phyloP scores from a whole-genome alignment of 805 yeast species.

The Vanderwaltozyma verrucispora region DNA sequence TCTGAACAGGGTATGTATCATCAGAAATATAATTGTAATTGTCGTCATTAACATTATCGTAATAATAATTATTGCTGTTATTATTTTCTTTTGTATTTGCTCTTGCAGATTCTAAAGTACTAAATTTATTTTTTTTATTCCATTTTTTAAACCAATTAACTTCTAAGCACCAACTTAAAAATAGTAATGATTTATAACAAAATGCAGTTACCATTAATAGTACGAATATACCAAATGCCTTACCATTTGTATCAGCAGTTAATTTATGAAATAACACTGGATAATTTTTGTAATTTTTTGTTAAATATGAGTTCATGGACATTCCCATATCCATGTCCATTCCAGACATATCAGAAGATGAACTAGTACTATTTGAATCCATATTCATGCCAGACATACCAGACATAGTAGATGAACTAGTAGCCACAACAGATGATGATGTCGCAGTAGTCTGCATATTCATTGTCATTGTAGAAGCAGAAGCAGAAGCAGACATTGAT shows the following conservation, averaged over 20 bases:
- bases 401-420: conserved; percentile 4
- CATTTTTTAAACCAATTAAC: conserved; percentile 49
- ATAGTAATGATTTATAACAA: conserved; percentile 48
- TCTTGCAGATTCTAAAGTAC: conserved; percentile 1
- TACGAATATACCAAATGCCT: conserved; percentile 66
- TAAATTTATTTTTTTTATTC: conserved; percentile 13
- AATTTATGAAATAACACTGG: conserved; percentile 55
- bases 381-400: conserved; percentile 1
- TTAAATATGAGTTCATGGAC: conserved; percentile 49
- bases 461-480: conserved; percentile 1
- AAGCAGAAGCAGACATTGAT: conserved; percentile 1
- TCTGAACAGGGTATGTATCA: conserved; percentile 7
- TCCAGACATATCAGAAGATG: conserved; percentile 5
- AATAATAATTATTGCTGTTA: no score
- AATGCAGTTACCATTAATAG: conserved; percentile 50
- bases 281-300: conserved; percentile 38
- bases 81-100: conserved; percentile 4
- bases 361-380: conserved; percentile 3
- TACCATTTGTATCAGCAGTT: conserved; percentile 42
- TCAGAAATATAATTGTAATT: conserved; percentile 27
- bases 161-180: conserved; percentile 53
- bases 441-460: conserved; percentile 3
- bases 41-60: conserved; percentile 15
- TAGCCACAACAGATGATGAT: no score
- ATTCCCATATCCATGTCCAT: conserved; percentile 13